phyloP scores from a whole-genome alignment of 495 filamentous ascomycete species.

The Ascodesmis nigricans region DNA sequence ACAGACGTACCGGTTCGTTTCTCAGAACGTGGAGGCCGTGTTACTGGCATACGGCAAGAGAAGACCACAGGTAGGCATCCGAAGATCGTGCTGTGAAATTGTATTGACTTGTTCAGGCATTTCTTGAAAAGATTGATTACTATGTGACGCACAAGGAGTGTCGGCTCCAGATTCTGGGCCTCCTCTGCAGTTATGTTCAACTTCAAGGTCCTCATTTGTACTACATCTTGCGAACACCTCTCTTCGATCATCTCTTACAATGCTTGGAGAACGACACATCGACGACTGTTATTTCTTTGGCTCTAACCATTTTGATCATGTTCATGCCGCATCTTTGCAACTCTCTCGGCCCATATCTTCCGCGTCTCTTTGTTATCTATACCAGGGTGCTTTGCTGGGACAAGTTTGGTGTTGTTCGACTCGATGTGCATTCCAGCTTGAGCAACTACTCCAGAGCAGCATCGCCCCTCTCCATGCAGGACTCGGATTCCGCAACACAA shows the following conservation, averaged over 20 bases:
- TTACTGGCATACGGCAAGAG: conserved; percentile 40
- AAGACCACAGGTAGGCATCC: conserved; percentile 36
- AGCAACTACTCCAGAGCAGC: conserved; percentile 14
- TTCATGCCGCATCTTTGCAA: conserved; percentile 52
- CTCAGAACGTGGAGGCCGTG: conserved; percentile 29
- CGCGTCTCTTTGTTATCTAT: conserved; percentile 53
- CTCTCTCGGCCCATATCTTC: conserved; percentile 37
- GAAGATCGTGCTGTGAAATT: background rate
- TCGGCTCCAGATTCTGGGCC: conserved; percentile 33
- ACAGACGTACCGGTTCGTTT: conserved; percentile 26
- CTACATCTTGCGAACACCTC: conserved; percentile 39
- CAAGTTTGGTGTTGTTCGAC: conserved; percentile 22
- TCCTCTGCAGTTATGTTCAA: conserved; percentile 42
- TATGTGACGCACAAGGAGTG: conserved; percentile 37
- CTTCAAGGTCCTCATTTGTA: conserved; percentile 50
- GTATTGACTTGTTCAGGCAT: conserved; percentile 25
- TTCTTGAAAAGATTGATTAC: conserved; percentile 36
- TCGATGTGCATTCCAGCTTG: conserved; percentile 14
- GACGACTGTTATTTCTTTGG: conserved; percentile 41
- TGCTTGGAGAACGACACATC: conserved; percentile 52
- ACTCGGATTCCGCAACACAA: conserved; percentile 8
- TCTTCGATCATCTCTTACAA: conserved; percentile 42
- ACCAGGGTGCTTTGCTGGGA: conserved; percentile 55
- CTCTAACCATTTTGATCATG: conserved; percentile 47
- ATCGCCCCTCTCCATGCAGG: conserved; percentile 13